A percentile compares a stretch with the other conserved stretches of the same genome.
Evolutionary conservation across 2,329 filamentous ascomycete species (phyloP).

Genomic region (Aspergillus bombycis): DNA sequence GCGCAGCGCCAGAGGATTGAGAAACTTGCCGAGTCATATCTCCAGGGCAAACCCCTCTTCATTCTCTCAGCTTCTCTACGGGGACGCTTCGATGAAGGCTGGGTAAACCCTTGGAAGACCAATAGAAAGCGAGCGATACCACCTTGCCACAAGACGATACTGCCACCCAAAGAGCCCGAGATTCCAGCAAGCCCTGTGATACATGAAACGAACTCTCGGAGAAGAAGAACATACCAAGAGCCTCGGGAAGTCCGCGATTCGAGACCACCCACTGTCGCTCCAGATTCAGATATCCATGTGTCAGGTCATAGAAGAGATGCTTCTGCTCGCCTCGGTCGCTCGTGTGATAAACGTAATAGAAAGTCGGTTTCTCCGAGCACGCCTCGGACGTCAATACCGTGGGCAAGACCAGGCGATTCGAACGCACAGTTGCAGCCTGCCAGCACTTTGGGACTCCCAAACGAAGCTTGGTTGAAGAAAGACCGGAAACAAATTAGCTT

Average conservation of each 20-base stretch:
- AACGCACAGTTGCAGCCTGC: slow-evolving; percentile 1
- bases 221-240: slow-evolving; percentile 23
- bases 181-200: slow-evolving; percentile 25
- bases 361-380: slow-evolving; percentile 11
- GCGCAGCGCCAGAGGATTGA: slow-evolving; percentile 49
- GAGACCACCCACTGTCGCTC: slow-evolving; percentile 2
- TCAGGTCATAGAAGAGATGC: neutral
- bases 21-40: slow-evolving; percentile 44
- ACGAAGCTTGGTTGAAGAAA: slow-evolving; percentile 34
- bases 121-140: slow-evolving; percentile 18
- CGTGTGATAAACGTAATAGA: neutral
- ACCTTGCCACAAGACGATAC: neutral
- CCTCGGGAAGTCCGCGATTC: slow-evolving; percentile 10
- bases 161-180: slow-evolving; percentile 2
- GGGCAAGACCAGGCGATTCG: neutral
- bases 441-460: slow-evolving; percentile 9
- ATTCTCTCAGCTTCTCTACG: slow-evolving; percentile 50
- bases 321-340: neutral
- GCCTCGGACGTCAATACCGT: slow-evolving; percentile 9
- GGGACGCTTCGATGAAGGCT: slow-evolving; percentile 49
- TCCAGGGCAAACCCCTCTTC: slow-evolving; percentile 47
- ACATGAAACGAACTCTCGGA: slow-evolving; percentile 32
- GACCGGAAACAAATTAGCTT: slow-evolving; percentile 32
- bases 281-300: neutral
- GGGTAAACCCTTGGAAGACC: slow-evolving; percentile 52